Percentiles rank a stretch among this genome's conserved stretches.
Evolutionary conservation across 2,329 filamentous ascomycete species (phyloP).

Genomic region (Cercospora beticola): DNA sequence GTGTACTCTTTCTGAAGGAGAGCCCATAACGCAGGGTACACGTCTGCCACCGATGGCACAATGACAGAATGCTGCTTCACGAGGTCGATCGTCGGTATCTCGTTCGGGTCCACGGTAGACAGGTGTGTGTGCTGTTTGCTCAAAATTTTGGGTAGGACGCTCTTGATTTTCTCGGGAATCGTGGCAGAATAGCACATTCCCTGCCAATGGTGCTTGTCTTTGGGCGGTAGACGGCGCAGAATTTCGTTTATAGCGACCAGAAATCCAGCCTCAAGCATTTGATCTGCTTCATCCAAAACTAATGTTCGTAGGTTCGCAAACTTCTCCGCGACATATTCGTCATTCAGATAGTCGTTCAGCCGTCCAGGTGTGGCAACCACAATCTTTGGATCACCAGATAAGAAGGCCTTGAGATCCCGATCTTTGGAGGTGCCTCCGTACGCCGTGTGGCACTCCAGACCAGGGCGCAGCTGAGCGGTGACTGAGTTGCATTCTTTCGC

Average conservation of each 20-base stretch:
- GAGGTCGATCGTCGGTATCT: constrained; percentile 48
- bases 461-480: constrained; percentile 80
- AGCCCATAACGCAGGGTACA: constrained; percentile 48
- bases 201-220: constrained; percentile 48
- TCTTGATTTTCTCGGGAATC: constrained; percentile 46
- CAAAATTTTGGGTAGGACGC: constrained; percentile 48
- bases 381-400: constrained; percentile 75
- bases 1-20: constrained; percentile 48
- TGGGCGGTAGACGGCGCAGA: constrained; percentile 52
- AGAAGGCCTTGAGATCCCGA: constrained; percentile 73
- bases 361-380: constrained; percentile 86
- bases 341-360: constrained; percentile 77
- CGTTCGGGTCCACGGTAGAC: constrained; percentile 47
- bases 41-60: constrained; percentile 41
- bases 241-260: constrained; percentile 54
- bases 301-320: constrained; percentile 48
- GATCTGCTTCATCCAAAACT: constrained; percentile 74
- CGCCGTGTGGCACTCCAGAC: constrained; percentile 67
- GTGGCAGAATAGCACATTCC: constrained; percentile 53
- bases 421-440: constrained; percentile 74
- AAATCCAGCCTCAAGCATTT: constrained; percentile 65
- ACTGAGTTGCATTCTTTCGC: constrained; percentile 75
- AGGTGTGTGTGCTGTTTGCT: constrained; percentile 45
- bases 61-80: constrained; percentile 52
- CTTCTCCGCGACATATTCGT: constrained; percentile 53